A percentile compares a stretch with the other conserved stretches of the same genome.
These are phyloP conservation scores for Starmera amethionina DNA, from an alignment of 805 yeast species.

Conservation along the genomic window DNA sequence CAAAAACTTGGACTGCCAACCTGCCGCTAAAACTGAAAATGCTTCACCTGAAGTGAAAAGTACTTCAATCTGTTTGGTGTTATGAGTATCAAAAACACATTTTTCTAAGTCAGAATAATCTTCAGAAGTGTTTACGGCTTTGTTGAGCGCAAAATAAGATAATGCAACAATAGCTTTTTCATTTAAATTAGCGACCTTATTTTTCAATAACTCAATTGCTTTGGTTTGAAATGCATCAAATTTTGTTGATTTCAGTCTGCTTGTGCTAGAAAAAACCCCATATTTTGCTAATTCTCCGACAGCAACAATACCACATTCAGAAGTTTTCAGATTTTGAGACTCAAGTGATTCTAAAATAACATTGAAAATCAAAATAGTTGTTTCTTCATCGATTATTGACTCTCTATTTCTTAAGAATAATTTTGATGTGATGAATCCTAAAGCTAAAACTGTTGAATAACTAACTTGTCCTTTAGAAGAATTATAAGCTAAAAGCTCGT, in stretches of 20 bases:
- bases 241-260: constrained; percentile 2
- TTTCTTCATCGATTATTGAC: neutral
- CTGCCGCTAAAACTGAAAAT: constrained; percentile 56
- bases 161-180: constrained; percentile 51
- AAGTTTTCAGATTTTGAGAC: neutral
- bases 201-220: constrained; percentile 22
- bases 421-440: constrained; percentile 39
- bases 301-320: constrained; percentile 14
- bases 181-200: constrained; percentile 41
- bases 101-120: constrained; percentile 21
- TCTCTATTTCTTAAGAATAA: constrained; percentile 16
- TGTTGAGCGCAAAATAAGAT: constrained; percentile 40
- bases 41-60: constrained; percentile 82
- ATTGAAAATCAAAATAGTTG: neutral
- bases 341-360: constrained; percentile 6
- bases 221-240: constrained; percentile 13
- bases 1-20: constrained; percentile 61
- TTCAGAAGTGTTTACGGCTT: constrained; percentile 15
- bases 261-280: constrained; percentile 22
- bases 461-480: constrained; percentile 4
- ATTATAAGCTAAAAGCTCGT: constrained; percentile 6
- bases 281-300: constrained; percentile 27
- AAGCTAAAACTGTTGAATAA: constrained; percentile 19
- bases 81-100: constrained; percentile 47
- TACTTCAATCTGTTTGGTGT: constrained; percentile 64